Evolutionary conservation across 139 green algal species (phyloP), one percentile per base, ranked within the genome.

Genomic region (Tetraselmis chui): DNA sequence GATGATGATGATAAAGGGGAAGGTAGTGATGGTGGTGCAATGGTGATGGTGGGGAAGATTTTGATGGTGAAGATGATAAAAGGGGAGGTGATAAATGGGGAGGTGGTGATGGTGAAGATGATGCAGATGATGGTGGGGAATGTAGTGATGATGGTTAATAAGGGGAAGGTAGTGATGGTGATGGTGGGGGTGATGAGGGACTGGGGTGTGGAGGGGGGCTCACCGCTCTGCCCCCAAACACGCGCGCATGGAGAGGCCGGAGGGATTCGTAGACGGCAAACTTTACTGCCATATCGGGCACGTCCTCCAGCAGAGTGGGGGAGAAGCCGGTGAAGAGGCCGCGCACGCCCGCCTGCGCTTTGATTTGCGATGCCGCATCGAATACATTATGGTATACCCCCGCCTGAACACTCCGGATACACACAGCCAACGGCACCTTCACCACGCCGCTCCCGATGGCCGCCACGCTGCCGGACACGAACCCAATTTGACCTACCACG

Each of bases 201-300:
- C 2, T 28, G 26, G 74, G 74, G 74, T 2, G 2, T 28, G 74
- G 74, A 23, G 74, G 74, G 26, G 74, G 18, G 11, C n/a, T 2
- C 74, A 77, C 26, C 74, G 74, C 2, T 11, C 78, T 81, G 1
- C 80, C 84, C 26, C 59, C 58, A 26, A 59, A 82, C 2, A 92
- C 31, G 28, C 59, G 77, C 31, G 32, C 45, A 85, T 95, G 92
- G 26, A 93, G 59, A 1, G 82, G 80, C 18, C 93, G 84, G 87
- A 97, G 81, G 2, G 90, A 91, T 80, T 98, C 94, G 82, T 98
- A 98, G 45, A 90, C 91, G 23, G 94, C 92, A 84, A 98, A 97
- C 86, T 96, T 97, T 76, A 97, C 90, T 0, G 94, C 94, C 93
- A 97, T 97, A 87, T 98, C 94, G 0, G 94, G 94, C 18, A 97